phyloP scores from a whole-genome alignment of 768 basidiomycete species.

The Chlorophyllum brunneum region DNA sequence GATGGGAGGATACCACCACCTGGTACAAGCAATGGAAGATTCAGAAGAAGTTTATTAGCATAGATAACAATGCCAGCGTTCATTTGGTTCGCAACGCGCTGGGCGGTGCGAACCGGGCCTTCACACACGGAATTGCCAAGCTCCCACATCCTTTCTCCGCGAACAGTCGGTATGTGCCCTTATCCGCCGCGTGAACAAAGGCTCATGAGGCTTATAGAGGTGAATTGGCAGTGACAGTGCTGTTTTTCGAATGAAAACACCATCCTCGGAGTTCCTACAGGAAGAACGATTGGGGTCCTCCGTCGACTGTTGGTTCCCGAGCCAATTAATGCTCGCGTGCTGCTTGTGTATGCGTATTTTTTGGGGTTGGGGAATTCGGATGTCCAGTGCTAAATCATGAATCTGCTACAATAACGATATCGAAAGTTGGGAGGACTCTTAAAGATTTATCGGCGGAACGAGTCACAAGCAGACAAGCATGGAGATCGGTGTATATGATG shows the following conservation, averaged over 20 bases:
- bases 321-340: background rate
- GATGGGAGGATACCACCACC: conserved; percentile 26
- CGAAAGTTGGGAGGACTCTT: too few relatives aligned
- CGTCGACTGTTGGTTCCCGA: too few relatives aligned
- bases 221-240: conserved; percentile 6
- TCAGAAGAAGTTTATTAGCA: conserved; percentile 35
- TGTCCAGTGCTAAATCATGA: too few relatives aligned
- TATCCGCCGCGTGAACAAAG: background rate
- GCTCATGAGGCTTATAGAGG: conserved; percentile 6
- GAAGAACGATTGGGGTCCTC: too few relatives aligned
- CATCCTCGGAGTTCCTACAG: too few relatives aligned
- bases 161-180: background rate
- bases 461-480: too few relatives aligned
- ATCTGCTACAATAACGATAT: too few relatives aligned
- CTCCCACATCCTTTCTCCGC: conserved; percentile 4
- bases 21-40: conserved; percentile 33
- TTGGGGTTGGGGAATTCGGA: too few relatives aligned
- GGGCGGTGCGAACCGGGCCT: conserved; percentile 40
- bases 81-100: conserved; percentile 49
- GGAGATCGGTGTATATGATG: too few relatives aligned
- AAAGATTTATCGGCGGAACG: too few relatives aligned
- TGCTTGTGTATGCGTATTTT: background rate
- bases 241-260: background rate
- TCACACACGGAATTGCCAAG: conserved; percentile 33
- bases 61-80: conserved; percentile 39